Base-by-base conservation (phyloP, 2,329 filamentous ascomycete species). In the Phialophora verrucosa region DNA sequence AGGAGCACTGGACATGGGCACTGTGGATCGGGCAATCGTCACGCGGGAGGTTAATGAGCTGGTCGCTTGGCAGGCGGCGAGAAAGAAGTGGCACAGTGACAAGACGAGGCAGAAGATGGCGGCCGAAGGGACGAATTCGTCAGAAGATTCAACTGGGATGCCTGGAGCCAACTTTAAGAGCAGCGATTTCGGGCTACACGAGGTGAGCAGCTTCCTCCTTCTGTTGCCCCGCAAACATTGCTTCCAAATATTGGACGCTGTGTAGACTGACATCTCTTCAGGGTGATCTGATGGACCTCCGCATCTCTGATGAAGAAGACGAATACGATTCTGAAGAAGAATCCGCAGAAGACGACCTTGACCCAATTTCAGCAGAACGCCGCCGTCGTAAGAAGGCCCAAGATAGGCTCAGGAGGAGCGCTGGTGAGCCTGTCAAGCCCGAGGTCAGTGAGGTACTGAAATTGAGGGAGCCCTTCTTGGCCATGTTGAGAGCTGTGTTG, bases 81-180 rank as follows among this genome's bases (percentile, higher is more conserved):
- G 95, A 63, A 98, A 99, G 84, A 94, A 94, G 80, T 99, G 95
- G 95, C 95, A 99, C 77, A 89, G 94, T 68, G 92, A 96, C 80
- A 99, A 99, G 84, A 99, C 95, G 8, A 84, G 93, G 62, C 95
- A 98, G 81, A 99, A 99, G 84, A 98, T 99, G 95, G 95, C 95
- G 0, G 93, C 92, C 1, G 93, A 94, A 74, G 88, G 88, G 2
- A 83, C 79, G 5, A 61, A 35, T 31, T 53, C 47, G 32, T 61
- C 59, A 25, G 59, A 61, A 23, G 74, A 80, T 20, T 83, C 83
- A 29, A 78, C 84, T 64, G 78, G 81, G 60, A 83, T 84, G 6
- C 86, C 84, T 8, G 87, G 82, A 27, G 74, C 76, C 20, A 81
- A 78, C 14, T 96, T 98, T 80, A 88, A 85, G 74, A 89, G 90